Evolutionary conservation across 495 filamentous ascomycete species (phyloP), one percentile per base, ranked within the genome.

Genomic region (Trichoderma asperelloides): DNA sequence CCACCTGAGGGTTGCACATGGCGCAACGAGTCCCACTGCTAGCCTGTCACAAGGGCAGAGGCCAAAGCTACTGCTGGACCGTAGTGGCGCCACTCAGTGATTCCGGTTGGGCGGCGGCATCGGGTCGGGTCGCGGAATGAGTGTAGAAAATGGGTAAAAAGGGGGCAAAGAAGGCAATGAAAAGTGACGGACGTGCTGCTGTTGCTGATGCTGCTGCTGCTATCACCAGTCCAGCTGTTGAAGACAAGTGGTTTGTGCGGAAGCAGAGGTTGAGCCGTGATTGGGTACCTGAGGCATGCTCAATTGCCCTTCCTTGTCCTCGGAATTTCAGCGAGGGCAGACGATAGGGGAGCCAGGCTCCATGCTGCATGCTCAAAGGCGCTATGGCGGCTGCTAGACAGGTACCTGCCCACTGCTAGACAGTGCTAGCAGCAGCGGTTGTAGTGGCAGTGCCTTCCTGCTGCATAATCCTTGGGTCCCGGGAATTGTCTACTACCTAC

Each of bases 91-190:
- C 55, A 60, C 55, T 30, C 27, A 60, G 27, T 30, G 33, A 30
- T 60, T 60, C 55, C 55, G 55, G 55, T 57, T 25, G 55, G 55
- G 27, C 55, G 55, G 55, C 55, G 55, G 55, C 55, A 25, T 60
- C 55, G 55, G 55, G 11, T 60, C 55, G 55, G 55, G 55, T 60
- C 55, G 55, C 25, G 16, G 55, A 33, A 21, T 33, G 55, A 25
- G 28, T 60, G 55, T 25, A 60, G 55, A 60, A 60, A 8, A 25
- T 13, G 30, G 12, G 43, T 13, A 15, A n/a, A n/a, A 47, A 47
- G 43, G 33, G 33, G 33, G 33, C 5, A 37, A 8, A 37, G 33
- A 37, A 37, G 33, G 33, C 33, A 37, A 37, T 7, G 33, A 37
- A 37, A 37, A 7, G 6, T 37, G 33, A 37, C 9, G 33, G 33